These are phyloP conservation scores for Limtongia smithiae DNA, from an alignment of 805 yeast species.

Conservation along the genomic window DNA sequence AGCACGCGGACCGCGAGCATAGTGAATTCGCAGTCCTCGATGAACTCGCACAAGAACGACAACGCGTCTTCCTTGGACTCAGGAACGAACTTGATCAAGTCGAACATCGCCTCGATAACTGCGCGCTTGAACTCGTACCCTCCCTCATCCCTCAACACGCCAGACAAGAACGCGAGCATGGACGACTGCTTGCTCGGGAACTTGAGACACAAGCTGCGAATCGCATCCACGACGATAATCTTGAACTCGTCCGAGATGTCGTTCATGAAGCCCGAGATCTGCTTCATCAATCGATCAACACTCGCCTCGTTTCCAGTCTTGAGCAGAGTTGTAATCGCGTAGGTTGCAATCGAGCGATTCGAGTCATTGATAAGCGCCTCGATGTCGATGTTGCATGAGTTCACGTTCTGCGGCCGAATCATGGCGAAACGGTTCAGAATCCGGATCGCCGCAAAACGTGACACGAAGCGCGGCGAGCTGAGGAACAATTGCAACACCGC, in stretches of 20 bases:
- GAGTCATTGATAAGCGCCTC: constrained; percentile 83
- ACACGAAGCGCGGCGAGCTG: constrained; percentile 82
- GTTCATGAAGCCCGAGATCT: constrained; percentile 82
- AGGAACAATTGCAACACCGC: constrained; percentile 70
- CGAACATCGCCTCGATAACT: constrained; percentile 89
- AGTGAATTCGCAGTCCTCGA: constrained; percentile 96
- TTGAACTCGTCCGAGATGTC: constrained; percentile 96
- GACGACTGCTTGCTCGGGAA: constrained; percentile 87
- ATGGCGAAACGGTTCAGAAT: constrained; percentile 80
- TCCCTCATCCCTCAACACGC: constrained; percentile 85
- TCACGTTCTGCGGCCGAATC: constrained; percentile 69
- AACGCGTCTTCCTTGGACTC: constrained; percentile 77
- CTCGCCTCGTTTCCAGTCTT: constrained; percentile 90
- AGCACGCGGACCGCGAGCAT: constrained; percentile 90
- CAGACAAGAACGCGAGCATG: constrained; percentile 77
- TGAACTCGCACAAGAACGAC: constrained; percentile 89
- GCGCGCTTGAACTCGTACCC: constrained; percentile 79
- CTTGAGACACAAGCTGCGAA: constrained; percentile 83
- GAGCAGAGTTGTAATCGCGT: constrained; percentile 91
- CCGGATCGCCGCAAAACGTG: constrained; percentile 91
- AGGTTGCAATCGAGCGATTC: constrained; percentile 89
- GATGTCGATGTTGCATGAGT: constrained; percentile 74
- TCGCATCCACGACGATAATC: constrained; percentile 90
- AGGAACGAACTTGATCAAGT: constrained; percentile 82
- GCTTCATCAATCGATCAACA: constrained; percentile 83